Percentiles rank a stretch among this genome's conserved stretches.
Evolutionary conservation across 257 asterid genomes (phyloP).

Genomic region (Cordia subcordata): DNA sequence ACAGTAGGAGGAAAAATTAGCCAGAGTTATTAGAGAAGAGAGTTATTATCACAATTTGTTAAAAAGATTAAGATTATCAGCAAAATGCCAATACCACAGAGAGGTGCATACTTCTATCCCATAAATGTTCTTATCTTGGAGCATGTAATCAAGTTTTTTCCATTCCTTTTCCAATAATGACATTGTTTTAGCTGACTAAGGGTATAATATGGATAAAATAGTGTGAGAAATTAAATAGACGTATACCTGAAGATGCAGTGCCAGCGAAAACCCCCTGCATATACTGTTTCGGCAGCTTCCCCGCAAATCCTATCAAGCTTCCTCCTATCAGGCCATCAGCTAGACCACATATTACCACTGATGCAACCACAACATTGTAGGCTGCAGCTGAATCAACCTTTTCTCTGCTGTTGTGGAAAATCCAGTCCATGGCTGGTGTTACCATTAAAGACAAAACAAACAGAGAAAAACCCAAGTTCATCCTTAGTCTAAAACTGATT

Average conservation of each 20-base stretch:
- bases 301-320: conserved; percentile 59
- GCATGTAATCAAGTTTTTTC: too few relatives aligned
- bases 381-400: conserved; percentile 23
- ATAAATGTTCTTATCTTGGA: too few relatives aligned
- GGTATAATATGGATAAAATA: too few relatives aligned
- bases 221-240: not conserved
- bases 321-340: conserved; percentile 75
- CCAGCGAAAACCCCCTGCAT: conserved; percentile 92
- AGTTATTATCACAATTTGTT: too few relatives aligned
- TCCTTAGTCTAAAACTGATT: conserved; percentile 41
- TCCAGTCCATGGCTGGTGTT: conserved; percentile 55
- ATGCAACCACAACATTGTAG: conserved; percentile 36
- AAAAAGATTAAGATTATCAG: too few relatives aligned
- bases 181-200: too few relatives aligned
- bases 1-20: too few relatives aligned
- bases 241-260: conserved; percentile 79
- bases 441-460: conserved; percentile 46
- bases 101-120: too few relatives aligned
- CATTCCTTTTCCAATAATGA: too few relatives aligned
- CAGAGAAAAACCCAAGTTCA: conserved; percentile 65
- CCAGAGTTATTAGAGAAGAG: too few relatives aligned
- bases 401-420: conserved; percentile 12
- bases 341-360: conserved; percentile 58
- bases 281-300: conserved; percentile 62
- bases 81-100: too few relatives aligned